Percentiles rank a stretch among this genome's conserved stretches.
phyloP scores from a whole-genome alignment of 2,329 filamentous ascomycete genomes.

The Scorias spongiosa region DNA sequence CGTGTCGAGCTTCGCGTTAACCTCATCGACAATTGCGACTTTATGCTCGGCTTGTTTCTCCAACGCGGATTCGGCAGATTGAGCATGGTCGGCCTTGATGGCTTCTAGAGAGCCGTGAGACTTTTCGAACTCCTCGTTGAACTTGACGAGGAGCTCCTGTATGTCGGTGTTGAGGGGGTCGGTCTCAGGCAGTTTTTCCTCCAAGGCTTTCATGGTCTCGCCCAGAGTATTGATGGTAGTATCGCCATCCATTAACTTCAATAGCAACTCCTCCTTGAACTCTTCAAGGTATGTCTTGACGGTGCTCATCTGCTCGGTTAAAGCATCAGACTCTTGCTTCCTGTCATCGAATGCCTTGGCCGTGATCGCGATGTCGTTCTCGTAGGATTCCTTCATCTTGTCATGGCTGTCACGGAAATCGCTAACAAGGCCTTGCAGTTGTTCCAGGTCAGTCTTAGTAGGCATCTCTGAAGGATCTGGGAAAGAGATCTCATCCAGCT shows the following conservation, averaged over 20 bases:
- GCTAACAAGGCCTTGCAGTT: conserved; percentile 38
- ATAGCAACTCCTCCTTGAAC: conserved; percentile 60
- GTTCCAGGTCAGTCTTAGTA: conserved; percentile 59
- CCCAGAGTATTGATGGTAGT: conserved; percentile 46
- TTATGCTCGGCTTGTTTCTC: conserved; percentile 47
- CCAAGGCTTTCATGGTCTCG: conserved; percentile 50
- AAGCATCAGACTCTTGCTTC: conserved; percentile 64
- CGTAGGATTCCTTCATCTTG: conserved; percentile 58
- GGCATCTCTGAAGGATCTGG: conserved; percentile 57
- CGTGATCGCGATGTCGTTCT: conserved; percentile 57
- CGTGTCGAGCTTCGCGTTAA: conserved; percentile 50
- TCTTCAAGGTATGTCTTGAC: conserved; percentile 65
- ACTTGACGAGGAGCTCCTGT: conserved; percentile 50
- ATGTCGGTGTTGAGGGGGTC: conserved; percentile 30
- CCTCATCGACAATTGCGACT: conserved; percentile 37
- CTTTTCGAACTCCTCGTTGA: conserved; percentile 79
- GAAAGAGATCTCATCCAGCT: conserved; percentile 57
- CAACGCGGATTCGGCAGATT: conserved; percentile 38
- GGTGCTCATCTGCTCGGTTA: conserved; percentile 63
- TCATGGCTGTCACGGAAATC: conserved; percentile 43
- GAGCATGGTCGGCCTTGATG: conserved; percentile 62
- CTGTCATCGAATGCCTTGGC: conserved; percentile 70
- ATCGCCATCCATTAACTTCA: conserved; percentile 61
- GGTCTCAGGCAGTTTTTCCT: conserved; percentile 45
- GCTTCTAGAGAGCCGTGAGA: conserved; percentile 66